These are phyloP conservation scores for Raffaelea ambrosiae DNA, from an alignment of 2,329 filamentous ascomycete genomes.

Conservation along the genomic window DNA sequence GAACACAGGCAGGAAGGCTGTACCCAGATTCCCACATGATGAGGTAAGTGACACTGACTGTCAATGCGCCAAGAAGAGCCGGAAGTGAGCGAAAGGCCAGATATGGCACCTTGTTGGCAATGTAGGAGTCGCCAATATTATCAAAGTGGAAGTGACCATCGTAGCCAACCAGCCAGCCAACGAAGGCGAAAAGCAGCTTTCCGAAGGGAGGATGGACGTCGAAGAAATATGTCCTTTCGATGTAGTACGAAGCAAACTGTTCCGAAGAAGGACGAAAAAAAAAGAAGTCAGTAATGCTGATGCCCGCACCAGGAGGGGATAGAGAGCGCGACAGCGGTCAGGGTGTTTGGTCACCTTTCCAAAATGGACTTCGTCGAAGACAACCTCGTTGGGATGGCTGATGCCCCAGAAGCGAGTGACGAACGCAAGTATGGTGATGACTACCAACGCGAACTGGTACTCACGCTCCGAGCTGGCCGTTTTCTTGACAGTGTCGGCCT, in stretches of 20 bases:
- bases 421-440: slow-evolving; percentile 81
- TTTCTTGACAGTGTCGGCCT: slow-evolving; percentile 23
- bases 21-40: slow-evolving; percentile 99
- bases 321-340: too few species aligned
- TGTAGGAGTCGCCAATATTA: slow-evolving; percentile 98
- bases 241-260: slow-evolving; percentile 71
- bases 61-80: slow-evolving; percentile 82
- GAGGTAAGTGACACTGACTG: slow-evolving; percentile 85
- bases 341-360: slow-evolving; percentile 87
- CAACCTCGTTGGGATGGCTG: slow-evolving; percentile 88
- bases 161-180: slow-evolving; percentile 96
- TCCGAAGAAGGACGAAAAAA: not conserved
- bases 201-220: slow-evolving; percentile 97
- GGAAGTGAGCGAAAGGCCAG: slow-evolving; percentile 92
- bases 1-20: slow-evolving; percentile 81
- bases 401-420: slow-evolving; percentile 94
- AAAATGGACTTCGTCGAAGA: slow-evolving; percentile 99
- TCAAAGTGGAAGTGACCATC: slow-evolving; percentile 97
- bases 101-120: slow-evolving; percentile 93
- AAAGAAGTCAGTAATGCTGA: too few species aligned
- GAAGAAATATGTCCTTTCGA: slow-evolving; percentile 98
- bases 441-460: slow-evolving; percentile 67
- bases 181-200: slow-evolving; percentile 93
- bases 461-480: slow-evolving; percentile 59
- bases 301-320: too few species aligned